phyloP scores from a whole-genome alignment of 108 stramenopile species.

The Skeletonema costatum region DNA sequence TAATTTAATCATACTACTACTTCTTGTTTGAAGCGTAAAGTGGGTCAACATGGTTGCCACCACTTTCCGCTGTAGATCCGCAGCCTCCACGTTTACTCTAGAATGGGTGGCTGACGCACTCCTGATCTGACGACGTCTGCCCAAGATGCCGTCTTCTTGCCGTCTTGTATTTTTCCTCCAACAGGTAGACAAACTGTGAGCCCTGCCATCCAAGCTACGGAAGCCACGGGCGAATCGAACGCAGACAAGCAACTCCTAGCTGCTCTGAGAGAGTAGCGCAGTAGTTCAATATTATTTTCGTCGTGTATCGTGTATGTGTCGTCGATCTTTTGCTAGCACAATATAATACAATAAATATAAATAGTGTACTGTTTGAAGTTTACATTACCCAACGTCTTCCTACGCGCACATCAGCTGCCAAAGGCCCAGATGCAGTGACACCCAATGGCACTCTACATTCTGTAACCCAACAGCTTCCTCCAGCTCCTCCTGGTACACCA shows the following conservation, averaged over 20 bases:
- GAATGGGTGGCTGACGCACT: too few species aligned
- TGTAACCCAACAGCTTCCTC: constrained; percentile 45
- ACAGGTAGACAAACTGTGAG: background rate
- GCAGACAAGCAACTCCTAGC: background rate
- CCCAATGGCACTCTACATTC: constrained; percentile 43
- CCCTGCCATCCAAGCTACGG: constrained; percentile 9
- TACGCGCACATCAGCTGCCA: constrained; percentile 36
- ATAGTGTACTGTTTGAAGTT: background rate
- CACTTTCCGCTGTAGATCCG: too few species aligned
- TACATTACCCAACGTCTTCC: constrained; percentile 45
- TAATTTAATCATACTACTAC: too few species aligned
- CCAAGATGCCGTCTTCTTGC: too few species aligned
- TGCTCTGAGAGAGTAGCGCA: background rate
- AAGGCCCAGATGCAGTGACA: constrained; percentile 17
- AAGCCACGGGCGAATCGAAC: background rate
- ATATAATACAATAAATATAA: background rate
- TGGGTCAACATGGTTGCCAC: too few species aligned
- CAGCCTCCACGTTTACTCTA: too few species aligned
- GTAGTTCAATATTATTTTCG: too few species aligned
- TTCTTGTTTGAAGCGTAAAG: too few species aligned
- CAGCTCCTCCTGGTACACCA: constrained; percentile 13
- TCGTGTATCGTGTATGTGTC: too few species aligned
- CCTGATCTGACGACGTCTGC: too few species aligned
- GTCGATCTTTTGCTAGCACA: too few species aligned
- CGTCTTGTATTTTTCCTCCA: too few species aligned